Evolutionary conservation across 2,329 filamentous ascomycete genomes (phyloP).

Genomic region (Pleoardoris graminearum): DNA sequence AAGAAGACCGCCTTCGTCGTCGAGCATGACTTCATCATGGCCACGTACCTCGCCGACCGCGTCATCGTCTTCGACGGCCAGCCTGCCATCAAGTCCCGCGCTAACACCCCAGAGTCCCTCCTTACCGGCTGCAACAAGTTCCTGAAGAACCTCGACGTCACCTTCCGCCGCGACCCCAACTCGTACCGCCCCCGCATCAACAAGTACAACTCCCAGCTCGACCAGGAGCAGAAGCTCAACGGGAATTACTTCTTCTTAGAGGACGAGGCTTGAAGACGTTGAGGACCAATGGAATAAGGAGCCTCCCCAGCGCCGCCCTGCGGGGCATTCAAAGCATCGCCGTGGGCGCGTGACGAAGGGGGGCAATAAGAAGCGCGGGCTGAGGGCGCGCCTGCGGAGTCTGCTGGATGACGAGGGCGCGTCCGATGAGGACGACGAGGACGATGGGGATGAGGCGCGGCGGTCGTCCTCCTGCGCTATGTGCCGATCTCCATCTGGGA

Average conservation of each 20-base stretch:
- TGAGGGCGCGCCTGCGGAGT: constrained; percentile 34
- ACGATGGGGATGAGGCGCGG: constrained; percentile 62
- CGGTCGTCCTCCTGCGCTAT: constrained; percentile 65
- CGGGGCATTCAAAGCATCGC: constrained; percentile 46
- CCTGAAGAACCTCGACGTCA: constrained; percentile 94
- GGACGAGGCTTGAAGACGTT: constrained; percentile 74
- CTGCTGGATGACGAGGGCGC: constrained; percentile 59
- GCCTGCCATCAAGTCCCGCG: constrained; percentile 84
- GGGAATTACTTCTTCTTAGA: constrained; percentile 99
- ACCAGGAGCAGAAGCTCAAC: constrained; percentile 92
- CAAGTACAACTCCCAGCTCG: constrained; percentile 92
- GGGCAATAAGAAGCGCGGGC: constrained; percentile 41
- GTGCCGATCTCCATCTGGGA: not conserved
- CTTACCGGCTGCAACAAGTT: constrained; percentile 96
- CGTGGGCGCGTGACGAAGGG: constrained; percentile 43
- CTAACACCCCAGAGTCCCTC: constrained; percentile 87
- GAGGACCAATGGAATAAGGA: constrained; percentile 52
- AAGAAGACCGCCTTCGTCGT: constrained; percentile 99
- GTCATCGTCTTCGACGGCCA: constrained; percentile 98
- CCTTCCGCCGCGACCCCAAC: constrained; percentile 95
- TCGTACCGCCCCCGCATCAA: constrained; percentile 98
- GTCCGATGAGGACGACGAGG: constrained; percentile 65
- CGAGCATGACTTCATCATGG: constrained; percentile 99
- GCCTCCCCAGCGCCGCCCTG: constrained; percentile 37
- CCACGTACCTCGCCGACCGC: constrained; percentile 79